phyloP scores from a whole-genome alignment of 2,329 filamentous ascomycete species.

The Botrytis aclada region DNA sequence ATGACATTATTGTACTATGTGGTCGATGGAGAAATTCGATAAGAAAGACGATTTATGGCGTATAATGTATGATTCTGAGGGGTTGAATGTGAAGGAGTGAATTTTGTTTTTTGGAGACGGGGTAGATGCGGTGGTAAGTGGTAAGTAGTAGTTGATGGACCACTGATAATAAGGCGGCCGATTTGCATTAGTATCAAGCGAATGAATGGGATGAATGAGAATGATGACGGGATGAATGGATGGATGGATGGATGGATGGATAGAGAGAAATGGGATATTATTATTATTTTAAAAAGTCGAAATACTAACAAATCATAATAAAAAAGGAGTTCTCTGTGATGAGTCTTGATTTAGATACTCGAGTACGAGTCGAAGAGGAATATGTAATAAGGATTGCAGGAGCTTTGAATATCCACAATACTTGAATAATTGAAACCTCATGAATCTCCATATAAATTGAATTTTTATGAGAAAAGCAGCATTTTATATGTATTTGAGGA shows the following conservation, averaged over 20 bases:
- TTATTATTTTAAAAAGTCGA: not conserved
- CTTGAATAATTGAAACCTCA: not conserved
- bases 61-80: not conserved
- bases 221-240: not conserved
- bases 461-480: not conserved
- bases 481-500: not conserved
- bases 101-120: not conserved
- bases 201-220: not conserved
- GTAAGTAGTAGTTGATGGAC: not conserved
- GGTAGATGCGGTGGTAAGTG: not conserved
- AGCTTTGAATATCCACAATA: constrained; percentile 3
- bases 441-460: not conserved
- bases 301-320: not conserved
- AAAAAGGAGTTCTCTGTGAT: not conserved
- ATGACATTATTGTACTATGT: constrained; percentile 43
- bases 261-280: not conserved
- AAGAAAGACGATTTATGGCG: not conserved
- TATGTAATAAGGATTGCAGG: not conserved
- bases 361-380: not conserved
- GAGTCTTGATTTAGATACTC: not conserved
- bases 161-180: not conserved
- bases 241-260: not conserved
- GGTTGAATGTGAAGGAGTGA: not conserved
- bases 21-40: constrained; percentile 21
- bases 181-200: not conserved